Base-by-base conservation (phyloP, 2,329 filamentous ascomycete genomes). In the Akanthomyces dipterigenus region DNA sequence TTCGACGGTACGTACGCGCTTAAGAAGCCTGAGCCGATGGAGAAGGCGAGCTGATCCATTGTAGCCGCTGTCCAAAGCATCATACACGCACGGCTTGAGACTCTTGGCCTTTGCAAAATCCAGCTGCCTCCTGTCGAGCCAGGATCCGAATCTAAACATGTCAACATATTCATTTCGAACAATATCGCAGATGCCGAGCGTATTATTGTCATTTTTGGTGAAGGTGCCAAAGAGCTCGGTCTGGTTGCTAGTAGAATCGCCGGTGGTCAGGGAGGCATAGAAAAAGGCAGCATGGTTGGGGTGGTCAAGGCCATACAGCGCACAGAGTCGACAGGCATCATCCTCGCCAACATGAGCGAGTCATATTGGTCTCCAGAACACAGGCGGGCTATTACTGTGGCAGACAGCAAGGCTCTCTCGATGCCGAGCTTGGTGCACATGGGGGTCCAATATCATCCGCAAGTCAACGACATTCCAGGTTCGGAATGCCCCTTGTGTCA, bases 321-420 rank as follows among this genome's bases (percentile, higher is more conserved):
- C 18, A 73, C 79, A 61, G 64, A 51, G 26, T 72, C 72, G 16
- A 64, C 71, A 0, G 88, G 83, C 3, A 76, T 97, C 61, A 75
- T 97, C 31, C 77, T 96, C 28, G 84, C 91, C 50, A 97, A 96
- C 70, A 79, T 85, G 4, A 91, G 90, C 5, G 87, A 96, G 74
- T 77, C 90, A 20, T 78, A 87, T 67, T 97, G 91, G 87, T 90
- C 89, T 71, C 84, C 89, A 45, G 80, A 83, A 56, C 80, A 80
- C 1, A 75, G 80, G 56, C 80, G 82, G 54, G 79, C 85, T 0
- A 77, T 96, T 63, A 89, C 84, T 1, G 71, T 80, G 1, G 69
- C 70, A 0, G 81, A 80, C 3, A 89, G 88, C 78, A 70, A 77
- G 8, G 79, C 78, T 1, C 74, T 88, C 49, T 86, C 87, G 1